Evolutionary conservation across 306 rosid species (phyloP), one percentile per base, ranked within the genome.

Genomic region (Spatholobus suberectus): DNA sequence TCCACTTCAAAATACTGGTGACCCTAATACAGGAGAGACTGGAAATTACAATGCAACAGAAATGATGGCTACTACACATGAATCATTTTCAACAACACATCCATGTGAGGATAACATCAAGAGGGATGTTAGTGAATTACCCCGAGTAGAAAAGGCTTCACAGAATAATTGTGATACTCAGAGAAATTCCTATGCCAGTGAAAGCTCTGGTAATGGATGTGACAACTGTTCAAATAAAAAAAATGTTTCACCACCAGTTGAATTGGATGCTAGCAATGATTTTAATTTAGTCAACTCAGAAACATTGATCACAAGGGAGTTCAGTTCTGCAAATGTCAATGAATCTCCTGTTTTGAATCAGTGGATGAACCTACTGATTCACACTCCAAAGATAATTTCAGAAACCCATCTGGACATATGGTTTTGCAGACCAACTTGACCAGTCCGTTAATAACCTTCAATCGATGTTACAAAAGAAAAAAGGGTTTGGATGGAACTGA

Each of bases 391-490:
- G 83, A 58, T 70, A 75, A 79, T 69, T 77, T 52, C 8, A 75
- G 34, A 29, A 78, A 55, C 70, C 77, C 62, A 82, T 58, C 87
- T 41, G 66, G 66, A 61, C 63, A 35, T 54, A 68, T 38, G 51
- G 74, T 62, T 71, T 23, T 4, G 29, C 83, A 54, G 79, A 35
- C 83, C 78, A 83, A 76, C 74, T 76, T 71, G 70, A 35, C 78
- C 41, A 57, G 74, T 54, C 87, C 90, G 5, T 52, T 88, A 74
- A 70, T 73, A 76, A 91, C 93, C 74, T 90, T 90, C 86, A 76
- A 65, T 77, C 86, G 85, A 67, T 77, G 91, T 76, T 79, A 82
- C 73, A 90, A 81, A 83, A 79, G 89, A 79, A 90, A 75, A 88
- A 90, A 62, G 68, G 66, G 71, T 54, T 76, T 40, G n/a, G 83